A percentile compares a stretch with the other conserved stretches of the same genome.
phyloP scores from a whole-genome alignment of 2,329 filamentous ascomycete species.

The Colletotrichum musae region DNA sequence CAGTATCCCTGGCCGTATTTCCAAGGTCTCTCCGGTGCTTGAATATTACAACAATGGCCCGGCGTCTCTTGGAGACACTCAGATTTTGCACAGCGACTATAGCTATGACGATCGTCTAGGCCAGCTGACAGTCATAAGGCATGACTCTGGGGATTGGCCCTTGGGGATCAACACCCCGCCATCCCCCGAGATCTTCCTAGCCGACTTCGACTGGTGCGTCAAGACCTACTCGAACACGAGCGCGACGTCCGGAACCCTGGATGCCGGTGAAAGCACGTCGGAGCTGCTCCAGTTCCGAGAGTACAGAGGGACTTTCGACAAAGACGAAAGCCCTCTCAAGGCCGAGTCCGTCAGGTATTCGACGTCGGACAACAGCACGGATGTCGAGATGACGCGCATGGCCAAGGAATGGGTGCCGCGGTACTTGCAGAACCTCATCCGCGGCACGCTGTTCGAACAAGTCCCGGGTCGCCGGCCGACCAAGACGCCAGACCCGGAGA shows the following conservation, averaged over 20 bases:
- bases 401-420: neutral
- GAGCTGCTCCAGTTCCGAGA: neutral
- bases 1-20: neutral
- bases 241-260: neutral
- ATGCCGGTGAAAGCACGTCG: neutral
- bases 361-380: neutral
- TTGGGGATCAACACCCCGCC: constrained; percentile 2
- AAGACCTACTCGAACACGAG: constrained; percentile 1
- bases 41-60: constrained; percentile 26
- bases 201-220: constrained; percentile 13
- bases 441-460: neutral
- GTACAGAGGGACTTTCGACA: neutral
- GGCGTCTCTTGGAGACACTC: constrained; percentile 2
- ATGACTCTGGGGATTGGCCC: neutral
- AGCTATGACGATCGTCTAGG: neutral
- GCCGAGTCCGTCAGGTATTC: neutral
- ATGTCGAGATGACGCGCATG: neutral
- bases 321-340: neutral
- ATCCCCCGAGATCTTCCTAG: neutral
- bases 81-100: neutral
- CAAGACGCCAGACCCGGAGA: neutral
- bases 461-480: neutral
- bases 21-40: neutral
- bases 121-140: constrained; percentile 3
- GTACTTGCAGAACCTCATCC: neutral